Evolutionary conservation across 768 basidiomycete species (phyloP).

Genomic region (Megacollybia marginata): DNA sequence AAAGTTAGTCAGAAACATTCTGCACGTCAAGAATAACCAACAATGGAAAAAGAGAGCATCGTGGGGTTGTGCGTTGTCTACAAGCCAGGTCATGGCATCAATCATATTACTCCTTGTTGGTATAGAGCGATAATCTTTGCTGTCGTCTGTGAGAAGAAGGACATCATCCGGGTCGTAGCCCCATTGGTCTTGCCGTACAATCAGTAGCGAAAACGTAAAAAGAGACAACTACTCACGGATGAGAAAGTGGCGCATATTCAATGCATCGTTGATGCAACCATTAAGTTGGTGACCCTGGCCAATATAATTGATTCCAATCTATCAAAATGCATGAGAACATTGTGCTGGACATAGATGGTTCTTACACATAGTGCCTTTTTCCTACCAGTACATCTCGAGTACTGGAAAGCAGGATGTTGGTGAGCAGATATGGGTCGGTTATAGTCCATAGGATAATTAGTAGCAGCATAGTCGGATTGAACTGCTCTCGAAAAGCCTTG

Average conservation of each 20-base stretch:
- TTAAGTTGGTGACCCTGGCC: slow-evolving; percentile 56
- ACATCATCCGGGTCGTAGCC: slow-evolving; percentile 56
- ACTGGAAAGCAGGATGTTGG: slow-evolving; percentile 3
- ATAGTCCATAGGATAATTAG: no score
- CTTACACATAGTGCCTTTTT: slow-evolving; percentile 11
- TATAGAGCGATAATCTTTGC: slow-evolving; percentile 27
- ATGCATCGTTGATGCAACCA: slow-evolving; percentile 81
- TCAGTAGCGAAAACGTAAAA: no score
- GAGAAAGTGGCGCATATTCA: slow-evolving; percentile 61
- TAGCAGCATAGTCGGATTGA: no score
- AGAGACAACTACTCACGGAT: slow-evolving; percentile 16
- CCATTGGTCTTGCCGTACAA: slow-evolving; percentile 22
- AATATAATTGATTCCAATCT: slow-evolving; percentile 72
- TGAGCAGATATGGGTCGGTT: no score
- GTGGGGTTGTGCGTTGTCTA: slow-evolving; percentile 55
- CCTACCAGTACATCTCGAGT: slow-evolving; percentile 15
- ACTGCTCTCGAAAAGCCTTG: no score
- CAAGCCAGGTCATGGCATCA: slow-evolving; percentile 52
- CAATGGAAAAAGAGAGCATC: slow-evolving; percentile 80
- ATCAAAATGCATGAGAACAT: no score
- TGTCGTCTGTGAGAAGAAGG: slow-evolving; percentile 62
- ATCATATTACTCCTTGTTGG: slow-evolving; percentile 43
- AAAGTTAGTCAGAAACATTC: neutral
- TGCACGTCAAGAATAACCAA: slow-evolving; percentile 16
- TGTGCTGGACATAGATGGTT: no score